Conservation (phyloP, 2,329 filamentous ascomycete species). For the Phyllosticta citrichinensis region DNA sequence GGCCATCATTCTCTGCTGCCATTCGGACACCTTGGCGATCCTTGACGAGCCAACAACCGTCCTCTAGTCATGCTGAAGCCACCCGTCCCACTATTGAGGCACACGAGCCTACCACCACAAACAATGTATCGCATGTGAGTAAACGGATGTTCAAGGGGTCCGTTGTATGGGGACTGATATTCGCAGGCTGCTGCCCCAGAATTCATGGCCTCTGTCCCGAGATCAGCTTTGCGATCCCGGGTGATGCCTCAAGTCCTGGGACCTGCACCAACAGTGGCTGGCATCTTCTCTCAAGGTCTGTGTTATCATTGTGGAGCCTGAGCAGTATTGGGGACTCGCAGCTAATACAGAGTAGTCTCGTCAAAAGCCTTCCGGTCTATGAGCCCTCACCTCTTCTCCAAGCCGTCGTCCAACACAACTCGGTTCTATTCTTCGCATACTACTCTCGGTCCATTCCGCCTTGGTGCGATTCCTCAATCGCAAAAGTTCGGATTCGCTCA, state of each 20-base stretch:
- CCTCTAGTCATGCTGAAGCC: slow-evolving; percentile 15
- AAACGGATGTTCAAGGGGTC: neutral
- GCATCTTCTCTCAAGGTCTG: slow-evolving; percentile 7
- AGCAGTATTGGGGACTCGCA: neutral
- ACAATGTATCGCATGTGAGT: neutral
- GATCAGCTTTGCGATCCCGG: slow-evolving; percentile 13
- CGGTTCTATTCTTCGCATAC: slow-evolving; percentile 32
- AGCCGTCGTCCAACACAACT: slow-evolving; percentile 11
- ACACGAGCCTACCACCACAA: neutral
- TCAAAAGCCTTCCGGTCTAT: neutral
- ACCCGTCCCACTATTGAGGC: neutral
- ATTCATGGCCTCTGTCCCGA: neutral
- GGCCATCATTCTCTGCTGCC: slow-evolving; percentile 29
- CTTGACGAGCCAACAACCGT: slow-evolving; percentile 16
- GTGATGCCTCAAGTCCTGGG: slow-evolving; percentile 7
- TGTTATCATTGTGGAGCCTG: neutral
- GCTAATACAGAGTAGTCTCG: neutral
- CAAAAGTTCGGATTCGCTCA: slow-evolving; percentile 30
- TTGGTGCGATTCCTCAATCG: slow-evolving; percentile 21
- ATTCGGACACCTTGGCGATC: slow-evolving; percentile 27
- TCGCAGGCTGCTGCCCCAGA: neutral
- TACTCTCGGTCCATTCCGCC: slow-evolving; percentile 23
- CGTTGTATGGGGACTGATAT: neutral
- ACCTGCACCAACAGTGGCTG: slow-evolving; percentile 1
- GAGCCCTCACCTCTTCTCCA: neutral